Conservation (phyloP, 2,329 filamentous ascomycete genomes). For the Hypoxylon sp. region DNA sequence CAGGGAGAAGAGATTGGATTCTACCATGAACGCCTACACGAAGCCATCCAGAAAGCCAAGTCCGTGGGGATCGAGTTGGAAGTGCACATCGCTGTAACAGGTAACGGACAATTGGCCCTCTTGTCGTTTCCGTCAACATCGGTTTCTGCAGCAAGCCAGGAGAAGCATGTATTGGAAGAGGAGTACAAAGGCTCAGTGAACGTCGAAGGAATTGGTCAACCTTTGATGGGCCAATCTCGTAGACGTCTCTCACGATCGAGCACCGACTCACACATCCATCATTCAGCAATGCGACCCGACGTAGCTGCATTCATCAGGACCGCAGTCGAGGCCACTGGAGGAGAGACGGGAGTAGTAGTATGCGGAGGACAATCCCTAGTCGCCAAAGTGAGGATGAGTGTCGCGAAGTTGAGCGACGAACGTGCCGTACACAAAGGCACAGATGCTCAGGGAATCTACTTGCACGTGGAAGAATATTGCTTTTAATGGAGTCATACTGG, state of each 20-base stretch:
- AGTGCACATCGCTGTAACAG: constrained; percentile 67
- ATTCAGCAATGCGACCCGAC: constrained; percentile 62
- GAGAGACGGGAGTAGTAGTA: constrained; percentile 71
- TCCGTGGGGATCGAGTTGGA: constrained; percentile 61
- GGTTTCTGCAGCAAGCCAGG: constrained; percentile 36
- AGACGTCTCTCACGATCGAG: constrained; percentile 45
- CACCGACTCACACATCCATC: constrained; percentile 57
- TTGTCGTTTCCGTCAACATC: constrained; percentile 34
- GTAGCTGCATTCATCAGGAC: constrained; percentile 63
- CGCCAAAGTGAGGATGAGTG: constrained; percentile 65
- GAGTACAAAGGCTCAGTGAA: constrained; percentile 39
- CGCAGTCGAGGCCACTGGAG: constrained; percentile 68
- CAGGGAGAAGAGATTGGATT: constrained; percentile 66
- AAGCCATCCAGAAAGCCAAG: constrained; percentile 58
- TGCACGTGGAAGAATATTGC: constrained; percentile 71
- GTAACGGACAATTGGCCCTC: constrained; percentile 45
- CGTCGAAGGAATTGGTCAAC: constrained; percentile 42
- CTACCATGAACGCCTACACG: constrained; percentile 63
- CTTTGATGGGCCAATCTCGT: constrained; percentile 24
- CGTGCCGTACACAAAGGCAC: constrained; percentile 73
- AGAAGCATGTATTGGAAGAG: constrained; percentile 40
- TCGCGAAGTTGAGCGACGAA: constrained; percentile 68
- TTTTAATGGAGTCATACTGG: constrained; percentile 52
- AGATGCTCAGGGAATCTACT: constrained; percentile 70
- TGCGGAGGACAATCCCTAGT: constrained; percentile 69